Evolutionary conservation across 1,284 basidiomycete genomes (phyloP), one percentile per base, ranked within the genome.

Genomic region (Malassezia pachydermatis): DNA sequence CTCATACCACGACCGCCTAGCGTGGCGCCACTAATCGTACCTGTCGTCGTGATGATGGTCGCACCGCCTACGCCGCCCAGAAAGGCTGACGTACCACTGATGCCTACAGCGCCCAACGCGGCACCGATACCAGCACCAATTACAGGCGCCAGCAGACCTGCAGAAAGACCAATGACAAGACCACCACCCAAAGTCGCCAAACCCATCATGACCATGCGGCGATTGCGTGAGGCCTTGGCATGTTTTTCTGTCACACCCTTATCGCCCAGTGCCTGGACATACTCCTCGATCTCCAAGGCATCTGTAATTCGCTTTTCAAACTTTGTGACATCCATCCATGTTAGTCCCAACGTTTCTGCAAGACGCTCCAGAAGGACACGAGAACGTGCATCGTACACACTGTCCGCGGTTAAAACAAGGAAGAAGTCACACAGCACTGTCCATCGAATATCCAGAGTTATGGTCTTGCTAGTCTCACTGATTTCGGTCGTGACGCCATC

Each of bases 251-350:
- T 49, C 22, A 63, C 57, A 8, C 47, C 43, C 35, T 60, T 46
- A 28, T 67, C 63, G 37, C 57, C 55, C 11, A 71, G 58, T 32
- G 42, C 57, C 30, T 60, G 56, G 14, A 69, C 62, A 17, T 67
- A 63, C 47, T 71, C 68, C 34, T 70, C 65, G 34, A 71, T 69
- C 52, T 66, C 67, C 23, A 71, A 54, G 4, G 67, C 60, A 27
- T 71, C 67, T 7, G 68, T 70, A 32, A 71, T 54, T 11, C 68
- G 57, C 55, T 67, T 71, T 38, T 71, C 68, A 45, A 71, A 71
- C 23, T 69, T 65, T n/a, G 66, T 67, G 28, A 71, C 62, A 40
- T 71, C 68, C 63, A 71, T 67, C 68, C 63, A 71, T 11, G 59
- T 60, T 22, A 71, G 61, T 2, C 59, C 60, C 30, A 71, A 60